phyloP scores from a whole-genome alignment of 345 rosid genomes.

The Carallia brachiata region DNA sequence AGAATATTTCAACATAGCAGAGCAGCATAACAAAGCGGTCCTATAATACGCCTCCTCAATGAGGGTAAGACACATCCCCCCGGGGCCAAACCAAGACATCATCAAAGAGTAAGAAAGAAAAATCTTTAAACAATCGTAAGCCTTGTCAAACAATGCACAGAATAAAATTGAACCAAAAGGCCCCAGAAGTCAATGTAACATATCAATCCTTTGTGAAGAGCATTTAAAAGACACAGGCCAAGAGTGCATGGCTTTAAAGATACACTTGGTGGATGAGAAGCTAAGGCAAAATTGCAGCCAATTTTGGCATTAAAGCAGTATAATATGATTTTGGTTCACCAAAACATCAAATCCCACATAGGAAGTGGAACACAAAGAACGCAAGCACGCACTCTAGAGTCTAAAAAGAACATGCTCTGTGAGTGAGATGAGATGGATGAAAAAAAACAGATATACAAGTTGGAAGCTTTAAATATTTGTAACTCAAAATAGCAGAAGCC shows the following conservation, averaged over 20 bases:
- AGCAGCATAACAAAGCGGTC: neutral
- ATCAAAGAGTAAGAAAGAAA: neutral
- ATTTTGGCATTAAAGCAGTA: constrained; percentile 7
- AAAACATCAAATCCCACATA: constrained; percentile 10
- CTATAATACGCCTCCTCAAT: neutral
- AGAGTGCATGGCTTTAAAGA: neutral
- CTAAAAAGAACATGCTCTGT: neutral
- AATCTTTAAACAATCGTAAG: neutral
- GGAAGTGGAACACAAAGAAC: neutral
- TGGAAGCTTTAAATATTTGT: neutral
- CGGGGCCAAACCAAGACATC: too few relatives aligned
- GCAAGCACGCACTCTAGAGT: neutral
- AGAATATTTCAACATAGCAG: neutral
- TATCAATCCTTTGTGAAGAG: neutral
- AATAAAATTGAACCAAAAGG: constrained; percentile 6
- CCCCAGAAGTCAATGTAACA: constrained; percentile 6
- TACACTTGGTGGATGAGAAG: neutral
- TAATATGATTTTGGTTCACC: neutral
- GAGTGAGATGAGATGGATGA: neutral
- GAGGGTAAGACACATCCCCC: neutral
- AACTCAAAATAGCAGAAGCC: neutral
- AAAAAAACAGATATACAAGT: neutral
- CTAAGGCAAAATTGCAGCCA: neutral
- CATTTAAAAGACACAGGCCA: neutral
- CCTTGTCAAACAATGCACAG: neutral